These are phyloP conservation scores for Rhododendron griersonianum DNA, from an alignment of 148 eudicot genomes.

Conservation along the genomic window DNA sequence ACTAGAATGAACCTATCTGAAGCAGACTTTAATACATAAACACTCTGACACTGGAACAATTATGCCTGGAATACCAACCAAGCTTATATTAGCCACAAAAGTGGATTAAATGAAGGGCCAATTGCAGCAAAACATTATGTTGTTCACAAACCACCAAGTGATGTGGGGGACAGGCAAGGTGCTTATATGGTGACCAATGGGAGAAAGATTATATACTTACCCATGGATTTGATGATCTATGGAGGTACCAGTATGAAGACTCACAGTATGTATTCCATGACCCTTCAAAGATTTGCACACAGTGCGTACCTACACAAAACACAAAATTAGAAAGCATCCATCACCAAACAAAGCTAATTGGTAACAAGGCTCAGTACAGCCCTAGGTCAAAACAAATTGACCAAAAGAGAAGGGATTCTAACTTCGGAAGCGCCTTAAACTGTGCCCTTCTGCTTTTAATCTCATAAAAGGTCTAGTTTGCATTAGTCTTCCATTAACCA, in stretches of 20 bases:
- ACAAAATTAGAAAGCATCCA: neutral
- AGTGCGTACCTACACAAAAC: conserved; percentile 54
- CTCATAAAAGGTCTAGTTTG: neutral
- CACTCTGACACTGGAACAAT: neutral
- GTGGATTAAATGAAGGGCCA: neutral
- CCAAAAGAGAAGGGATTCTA: neutral
- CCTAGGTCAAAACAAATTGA: neutral
- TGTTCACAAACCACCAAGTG: neutral
- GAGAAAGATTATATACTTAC: conserved; percentile 31
- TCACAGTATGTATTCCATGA: conserved; percentile 75
- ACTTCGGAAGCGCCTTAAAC: neutral
- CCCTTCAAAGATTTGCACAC: conserved; percentile 78
- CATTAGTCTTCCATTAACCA: neutral
- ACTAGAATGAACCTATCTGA: neutral
- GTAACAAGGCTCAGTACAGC: neutral
- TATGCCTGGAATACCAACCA: neutral
- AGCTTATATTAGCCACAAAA: neutral
- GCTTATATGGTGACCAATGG: neutral
- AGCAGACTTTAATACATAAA: neutral
- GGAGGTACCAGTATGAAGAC: conserved; percentile 78
- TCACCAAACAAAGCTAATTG: neutral
- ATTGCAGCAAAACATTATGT: neutral
- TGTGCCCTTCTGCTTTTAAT: neutral
- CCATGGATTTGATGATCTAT: conserved; percentile 79
- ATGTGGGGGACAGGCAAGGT: neutral